Base-by-base conservation (phyloP, 225 moss, liverwort and hornwort genomes). In the Bryoerythrophyllum caledonicum region DNA sequence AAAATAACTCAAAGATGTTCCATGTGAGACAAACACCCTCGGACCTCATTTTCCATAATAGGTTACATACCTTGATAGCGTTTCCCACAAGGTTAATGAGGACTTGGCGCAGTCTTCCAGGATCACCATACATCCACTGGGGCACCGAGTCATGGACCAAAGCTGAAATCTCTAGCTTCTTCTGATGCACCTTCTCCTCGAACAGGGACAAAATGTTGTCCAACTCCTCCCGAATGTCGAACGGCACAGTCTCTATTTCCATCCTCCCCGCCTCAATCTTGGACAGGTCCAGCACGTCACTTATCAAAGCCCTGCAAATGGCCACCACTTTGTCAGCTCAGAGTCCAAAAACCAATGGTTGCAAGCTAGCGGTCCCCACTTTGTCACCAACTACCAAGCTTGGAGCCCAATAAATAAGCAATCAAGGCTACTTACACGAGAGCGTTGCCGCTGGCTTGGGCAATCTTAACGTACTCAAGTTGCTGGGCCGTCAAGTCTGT, bases 231-330 rank as follows among this genome's bases (percentile, higher is more conserved):
- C 96, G 92, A 40, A 96, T 70, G 63, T 96, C 86, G 44, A 96
- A 92, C 0, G 90, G 92, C 75, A 94, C 88, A 0, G 90, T 89
- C 67, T 96, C 96, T 7, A 96, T 84, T 79, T 92, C 93, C 96
- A 96, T 94, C 75, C 75, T 88, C 3, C 96, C 96, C 10, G 96
- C 94, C 84, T 96, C 94, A 57, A 96, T 96, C 80, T 96, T 96
- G 8, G 96, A 94, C 15, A 96, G 86, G 73, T 96, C 96, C 35
- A 96, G 82, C 8, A 96, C 94, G 74, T 96, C 96, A 43, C 92
- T 94, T 71, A 96, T 96, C 54, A 96, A 79, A 27, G 83, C 84
- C 76, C 95, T 95, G 88, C 80, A 60, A 51, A n/a, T 21, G 13
- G 37, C 10, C 25, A 38, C 8, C 38, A 9, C 38, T 38, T 8